A percentile compares a stretch with the other conserved stretches of the same genome.
Evolutionary conservation across 208 protist species (phyloP).

Genomic region (Spongospora subterranea): DNA sequence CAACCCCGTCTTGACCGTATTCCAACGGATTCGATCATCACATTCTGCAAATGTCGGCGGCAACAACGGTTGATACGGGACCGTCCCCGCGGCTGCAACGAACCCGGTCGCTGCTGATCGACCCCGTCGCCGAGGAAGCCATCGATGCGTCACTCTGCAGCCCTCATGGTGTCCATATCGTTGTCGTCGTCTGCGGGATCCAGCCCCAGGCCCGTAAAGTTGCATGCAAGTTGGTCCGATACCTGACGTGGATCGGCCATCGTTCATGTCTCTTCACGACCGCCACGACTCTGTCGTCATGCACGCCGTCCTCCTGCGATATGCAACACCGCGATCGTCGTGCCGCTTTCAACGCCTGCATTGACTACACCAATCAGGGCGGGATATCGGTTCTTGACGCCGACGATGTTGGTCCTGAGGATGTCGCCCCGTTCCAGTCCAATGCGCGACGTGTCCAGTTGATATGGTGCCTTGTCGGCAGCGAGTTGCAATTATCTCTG

Average conservation of each 20-base stretch:
- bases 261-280: neutral
- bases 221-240: neutral
- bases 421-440: neutral
- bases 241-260: constrained; percentile 21
- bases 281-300: neutral
- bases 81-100: neutral
- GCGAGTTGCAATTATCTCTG: neutral
- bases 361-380: neutral
- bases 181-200: neutral
- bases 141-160: neutral
- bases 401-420: neutral
- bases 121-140: neutral
- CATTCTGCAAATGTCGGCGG: too few relatives aligned
- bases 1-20: neutral
- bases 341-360: neutral
- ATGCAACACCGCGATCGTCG: neutral
- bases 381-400: neutral
- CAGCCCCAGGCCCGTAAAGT: neutral
- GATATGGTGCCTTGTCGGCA: neutral
- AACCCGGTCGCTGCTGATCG: neutral
- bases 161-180: neutral
- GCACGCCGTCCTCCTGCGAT: neutral
- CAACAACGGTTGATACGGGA: neutral
- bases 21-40: too few relatives aligned
- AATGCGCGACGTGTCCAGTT: neutral